phyloP scores from a whole-genome alignment of 2,329 filamentous ascomycete genomes.

The Geoglossum cookeanum region DNA sequence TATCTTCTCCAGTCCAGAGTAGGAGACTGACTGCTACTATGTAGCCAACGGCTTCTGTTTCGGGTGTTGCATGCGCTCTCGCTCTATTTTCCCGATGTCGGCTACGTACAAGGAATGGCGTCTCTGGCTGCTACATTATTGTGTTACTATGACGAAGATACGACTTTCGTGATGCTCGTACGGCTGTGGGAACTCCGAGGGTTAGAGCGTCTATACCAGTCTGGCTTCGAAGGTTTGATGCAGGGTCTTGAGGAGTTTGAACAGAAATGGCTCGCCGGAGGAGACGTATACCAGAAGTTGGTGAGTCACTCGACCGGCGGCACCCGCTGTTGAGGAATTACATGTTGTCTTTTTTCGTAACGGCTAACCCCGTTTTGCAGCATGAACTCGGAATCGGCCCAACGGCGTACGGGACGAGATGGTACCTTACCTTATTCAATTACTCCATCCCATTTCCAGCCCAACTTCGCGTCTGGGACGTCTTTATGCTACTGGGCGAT shows the following conservation, averaged over 20 bases:
- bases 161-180: conserved; percentile 90
- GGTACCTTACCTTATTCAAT: conserved; percentile 97
- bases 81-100: conserved; percentile 74
- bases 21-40: conserved; percentile 8
- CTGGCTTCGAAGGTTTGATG: conserved; percentile 75
- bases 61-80: conserved; percentile 82
- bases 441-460: conserved; percentile 87
- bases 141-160: conserved; percentile 93
- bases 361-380: conserved; percentile 22
- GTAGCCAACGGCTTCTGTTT: conserved; percentile 63
- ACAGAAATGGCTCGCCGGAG: conserved; percentile 56
- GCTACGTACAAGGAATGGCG: conserved; percentile 97
- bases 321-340: not conserved
- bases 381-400: conserved; percentile 61
- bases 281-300: conserved; percentile 63
- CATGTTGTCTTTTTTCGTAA: not conserved
- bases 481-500: conserved; percentile 87
- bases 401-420: conserved; percentile 87
- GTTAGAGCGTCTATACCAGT: conserved; percentile 63
- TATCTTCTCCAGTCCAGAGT: not conserved
- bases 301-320: conserved; percentile 30
- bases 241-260: conserved; percentile 72
- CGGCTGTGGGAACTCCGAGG: conserved; percentile 81
- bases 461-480: conserved; percentile 91
- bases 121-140: conserved; percentile 78